phyloP scores from a whole-genome alignment of 352 stramenopile species.

The Pythium sp. region DNA sequence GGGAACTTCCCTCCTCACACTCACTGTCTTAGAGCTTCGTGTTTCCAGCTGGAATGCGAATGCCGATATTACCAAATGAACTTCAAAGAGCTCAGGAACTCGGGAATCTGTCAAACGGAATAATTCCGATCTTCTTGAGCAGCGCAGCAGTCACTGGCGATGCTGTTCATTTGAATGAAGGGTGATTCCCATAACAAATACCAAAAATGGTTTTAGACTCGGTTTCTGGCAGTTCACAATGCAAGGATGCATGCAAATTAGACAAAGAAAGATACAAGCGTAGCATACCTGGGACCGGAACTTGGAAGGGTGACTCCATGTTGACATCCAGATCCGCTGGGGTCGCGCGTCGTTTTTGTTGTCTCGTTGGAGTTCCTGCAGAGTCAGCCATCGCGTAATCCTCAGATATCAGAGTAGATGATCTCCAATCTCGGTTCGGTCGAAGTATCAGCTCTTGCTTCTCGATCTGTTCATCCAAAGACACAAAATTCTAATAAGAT shows the following conservation, averaged over 20 bases:
- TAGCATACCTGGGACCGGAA: conserved; percentile 42
- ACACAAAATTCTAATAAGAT: not conserved
- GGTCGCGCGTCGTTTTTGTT: conserved; percentile 13
- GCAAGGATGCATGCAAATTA: not conserved
- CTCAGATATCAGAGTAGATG: not conserved
- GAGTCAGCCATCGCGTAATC: conserved; percentile 5
- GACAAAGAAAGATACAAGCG: not conserved
- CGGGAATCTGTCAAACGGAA: conserved; percentile 7
- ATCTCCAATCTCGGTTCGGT: not conserved
- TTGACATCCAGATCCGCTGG: conserved; percentile 9
- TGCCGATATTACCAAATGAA: not conserved
- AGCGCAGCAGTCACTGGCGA: conserved; percentile 14
- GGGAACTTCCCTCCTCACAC: not conserved
- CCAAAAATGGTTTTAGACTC: no score
- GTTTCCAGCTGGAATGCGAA: not conserved
- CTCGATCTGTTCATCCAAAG: conserved; percentile 25
- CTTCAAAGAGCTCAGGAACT: not conserved
- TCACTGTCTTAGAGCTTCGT: not conserved
- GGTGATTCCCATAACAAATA: not conserved
- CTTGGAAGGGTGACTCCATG: conserved; percentile 29
- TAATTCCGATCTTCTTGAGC: conserved; percentile 15
- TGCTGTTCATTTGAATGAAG: conserved; percentile 5
- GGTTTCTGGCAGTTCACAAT: not conserved
- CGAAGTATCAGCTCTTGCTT: conserved; percentile 38
- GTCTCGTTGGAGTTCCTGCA: conserved; percentile 18